Percentiles rank a stretch among this genome's conserved stretches.
Conservation (phyloP, 148 eudicot species). For the Pouteria glomerata region DNA sequence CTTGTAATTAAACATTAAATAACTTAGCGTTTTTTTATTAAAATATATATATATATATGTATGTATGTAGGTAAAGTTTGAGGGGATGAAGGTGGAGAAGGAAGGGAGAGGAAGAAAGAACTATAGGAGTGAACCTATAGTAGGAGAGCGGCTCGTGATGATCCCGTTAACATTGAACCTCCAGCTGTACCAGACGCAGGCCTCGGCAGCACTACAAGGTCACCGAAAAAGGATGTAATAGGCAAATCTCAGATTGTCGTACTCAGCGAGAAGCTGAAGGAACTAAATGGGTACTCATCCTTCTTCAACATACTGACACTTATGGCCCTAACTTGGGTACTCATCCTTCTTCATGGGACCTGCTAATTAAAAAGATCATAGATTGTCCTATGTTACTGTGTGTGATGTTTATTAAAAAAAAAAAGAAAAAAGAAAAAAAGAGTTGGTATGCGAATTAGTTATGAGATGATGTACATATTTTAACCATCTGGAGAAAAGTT, state of each 20-base stretch:
- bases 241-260: slow-evolving; percentile 23
- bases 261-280: slow-evolving; percentile 40
- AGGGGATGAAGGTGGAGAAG: slow-evolving; percentile 67
- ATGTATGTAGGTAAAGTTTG: slow-evolving; percentile 56
- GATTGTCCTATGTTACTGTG: no score
- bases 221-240: slow-evolving; percentile 18
- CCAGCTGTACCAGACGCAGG: not conserved
- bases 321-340: slow-evolving; percentile 71
- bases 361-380: slow-evolving; percentile 4
- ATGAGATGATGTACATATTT: no score
- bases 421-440: no score
- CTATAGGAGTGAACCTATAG: not conserved
- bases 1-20: no score
- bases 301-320: slow-evolving; percentile 53
- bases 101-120: slow-evolving; percentile 53
- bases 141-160: slow-evolving; percentile 20
- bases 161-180: not conserved
- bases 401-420: no score
- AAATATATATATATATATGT: not conserved
- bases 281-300: slow-evolving; percentile 64
- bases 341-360: slow-evolving; percentile 35
- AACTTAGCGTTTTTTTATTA: no score
- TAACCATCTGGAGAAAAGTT: no score
- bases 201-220: not conserved
- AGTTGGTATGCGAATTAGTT: no score